Base-by-base conservation (phyloP, 2,329 filamentous ascomycete species). In the Fusarium citri region DNA sequence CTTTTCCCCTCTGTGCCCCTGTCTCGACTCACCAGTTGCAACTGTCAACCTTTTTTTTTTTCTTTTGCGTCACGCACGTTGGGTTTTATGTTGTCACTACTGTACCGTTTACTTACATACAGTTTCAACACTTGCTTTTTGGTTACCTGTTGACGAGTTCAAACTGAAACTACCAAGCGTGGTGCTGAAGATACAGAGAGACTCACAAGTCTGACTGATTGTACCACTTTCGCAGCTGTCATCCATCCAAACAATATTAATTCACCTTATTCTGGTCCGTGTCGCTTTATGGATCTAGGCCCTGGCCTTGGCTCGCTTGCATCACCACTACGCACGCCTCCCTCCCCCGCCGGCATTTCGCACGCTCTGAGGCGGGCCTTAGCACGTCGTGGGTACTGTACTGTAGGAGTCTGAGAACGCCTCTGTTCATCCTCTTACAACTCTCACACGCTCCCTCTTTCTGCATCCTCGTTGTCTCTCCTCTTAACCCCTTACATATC, bases 281-380 rank as follows among this genome's bases (percentile, higher is more conserved):
- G 69, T 64, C 66, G 72, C 70, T 75, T 53, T 56, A 69, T 72
- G 68, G 70, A 75, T 75, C 73, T 74, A 75, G 73, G 73, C 73
- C 73, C 72, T 75, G 68, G 68, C 60, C 71, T 66, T 73, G 62
- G 73, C 72, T 73, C 72, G 73, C 73, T 75, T 75, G 73, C 73
- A 74, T 75, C 73, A 75, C 73, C 73, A 75, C 72, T 62, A 74
- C 71, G 69, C 72, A 73, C 72, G 71, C 69, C 71, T 59, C 60
- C 57, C 66, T 64, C 69, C 72, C 70, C 73, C 72, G 71, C 72
- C 72, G 73, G 72, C 72, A 74, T 75, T 75, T 75, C 66, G 69
- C 66, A 66, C 63, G 67, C 61, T 71, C 62, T 71, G 59, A 74
- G 56, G 60, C 68, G 57, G 69, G 40, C 67, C 63, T 71, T 68